Evolutionary conservation across 805 yeast species (phyloP).

Genomic region (Yamadazyma kitorensis): DNA sequence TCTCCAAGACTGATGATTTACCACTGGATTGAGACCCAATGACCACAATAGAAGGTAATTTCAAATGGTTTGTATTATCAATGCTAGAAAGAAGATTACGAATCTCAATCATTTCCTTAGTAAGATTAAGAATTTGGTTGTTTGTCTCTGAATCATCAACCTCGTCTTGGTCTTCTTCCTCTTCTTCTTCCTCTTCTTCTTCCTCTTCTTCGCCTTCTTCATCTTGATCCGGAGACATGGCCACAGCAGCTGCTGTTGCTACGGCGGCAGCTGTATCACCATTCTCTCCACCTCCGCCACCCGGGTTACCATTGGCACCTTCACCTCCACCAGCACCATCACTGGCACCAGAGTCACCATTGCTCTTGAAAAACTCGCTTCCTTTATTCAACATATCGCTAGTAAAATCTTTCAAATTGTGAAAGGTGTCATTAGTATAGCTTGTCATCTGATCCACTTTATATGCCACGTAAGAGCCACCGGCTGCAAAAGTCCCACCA

Average conservation of each 20-base stretch:
- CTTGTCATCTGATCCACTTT: conserved; percentile 84
- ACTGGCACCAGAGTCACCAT: conserved; percentile 12
- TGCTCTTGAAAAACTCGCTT: conserved; percentile 38
- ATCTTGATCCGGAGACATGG: conserved; percentile 13
- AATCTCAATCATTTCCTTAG: conserved; percentile 96
- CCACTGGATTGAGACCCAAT: conserved; percentile 98
- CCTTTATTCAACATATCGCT: conserved; percentile 50
- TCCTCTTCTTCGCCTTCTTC: conserved; percentile 39
- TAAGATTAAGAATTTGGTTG: conserved; percentile 81
- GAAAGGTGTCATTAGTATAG: conserved; percentile 66
- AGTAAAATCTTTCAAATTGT: conserved; percentile 60
- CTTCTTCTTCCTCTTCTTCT: conserved; percentile 51
- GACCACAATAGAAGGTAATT: conserved; percentile 92
- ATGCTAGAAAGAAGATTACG: conserved; percentile 73
- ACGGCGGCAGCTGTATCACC: conserved; percentile 39
- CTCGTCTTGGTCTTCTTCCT: conserved; percentile 45
- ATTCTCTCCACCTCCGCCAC: conserved; percentile 28
- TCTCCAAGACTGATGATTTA: conserved; percentile 91
- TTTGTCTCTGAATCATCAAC: conserved; percentile 54
- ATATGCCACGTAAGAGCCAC: conserved; percentile 88
- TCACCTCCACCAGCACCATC: conserved; percentile 16
- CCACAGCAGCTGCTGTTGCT: conserved; percentile 40
- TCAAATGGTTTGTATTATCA: conserved; percentile 72
- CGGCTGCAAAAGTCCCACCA: conserved; percentile 93
- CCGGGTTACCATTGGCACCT: conserved; percentile 18